Evolutionary conservation across 2,329 filamentous ascomycete genomes (phyloP).

Genomic region (Stromatinia cepivora): DNA sequence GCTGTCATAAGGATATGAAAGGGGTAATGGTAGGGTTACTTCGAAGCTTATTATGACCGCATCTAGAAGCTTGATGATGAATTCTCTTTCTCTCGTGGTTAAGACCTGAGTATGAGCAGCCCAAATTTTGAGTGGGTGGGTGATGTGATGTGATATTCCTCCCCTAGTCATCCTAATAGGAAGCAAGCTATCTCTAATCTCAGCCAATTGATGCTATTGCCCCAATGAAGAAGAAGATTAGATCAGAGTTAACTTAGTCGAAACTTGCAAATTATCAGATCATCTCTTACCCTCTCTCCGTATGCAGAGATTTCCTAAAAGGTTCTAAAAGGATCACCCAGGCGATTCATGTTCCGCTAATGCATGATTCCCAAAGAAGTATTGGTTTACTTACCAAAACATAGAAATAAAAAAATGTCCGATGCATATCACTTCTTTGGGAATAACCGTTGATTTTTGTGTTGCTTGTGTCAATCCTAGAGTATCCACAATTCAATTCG

Average conservation of each 20-base stretch:
- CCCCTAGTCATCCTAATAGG: background rate
- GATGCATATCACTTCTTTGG: constrained; percentile 25
- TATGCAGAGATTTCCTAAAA: background rate
- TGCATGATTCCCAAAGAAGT: constrained; percentile 9
- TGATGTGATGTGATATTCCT: constrained; percentile 4
- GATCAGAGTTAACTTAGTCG: constrained; percentile 5
- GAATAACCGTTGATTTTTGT: constrained; percentile 14
- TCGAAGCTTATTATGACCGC: background rate
- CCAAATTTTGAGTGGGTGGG: background rate
- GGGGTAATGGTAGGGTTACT: constrained; percentile 8
- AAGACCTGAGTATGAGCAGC: background rate
- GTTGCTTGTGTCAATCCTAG: constrained; percentile 20
- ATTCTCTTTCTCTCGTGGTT: background rate
- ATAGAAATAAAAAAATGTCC: constrained; percentile 15
- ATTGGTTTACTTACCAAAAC: background rate
- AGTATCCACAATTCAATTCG: background rate
- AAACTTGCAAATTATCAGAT: constrained; percentile 1
- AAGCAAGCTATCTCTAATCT: background rate
- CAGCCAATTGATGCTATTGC: background rate
- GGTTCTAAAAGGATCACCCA: background rate
- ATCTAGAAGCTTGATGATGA: background rate
- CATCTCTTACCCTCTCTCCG: background rate
- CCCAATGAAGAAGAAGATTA: background rate
- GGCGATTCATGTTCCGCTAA: constrained; percentile 3
- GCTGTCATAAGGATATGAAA: constrained; percentile 11